Base-by-base conservation (phyloP, 2,329 filamentous ascomycete genomes). In the Orbilia javanica region DNA sequence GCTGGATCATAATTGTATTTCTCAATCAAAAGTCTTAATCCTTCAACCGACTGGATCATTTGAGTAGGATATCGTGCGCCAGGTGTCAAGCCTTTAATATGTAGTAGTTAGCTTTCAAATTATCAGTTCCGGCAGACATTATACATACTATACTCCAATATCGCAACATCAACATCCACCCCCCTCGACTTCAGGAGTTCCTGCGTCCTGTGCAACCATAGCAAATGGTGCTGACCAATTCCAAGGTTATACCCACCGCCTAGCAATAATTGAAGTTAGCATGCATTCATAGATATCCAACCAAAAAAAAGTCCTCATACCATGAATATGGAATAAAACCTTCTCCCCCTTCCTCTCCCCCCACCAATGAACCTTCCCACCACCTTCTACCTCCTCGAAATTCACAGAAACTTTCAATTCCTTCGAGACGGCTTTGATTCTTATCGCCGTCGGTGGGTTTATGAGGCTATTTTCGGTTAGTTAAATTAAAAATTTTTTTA, bases 221-320 rank as follows among this genome's bases (percentile, higher is more conserved):
- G 18, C n/a, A 73, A 20, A 52, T 79, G 74, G 11, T 73, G 67
- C 5, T 57, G 52, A 0, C 67, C 68, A 13, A 73, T 73, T 1
- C 52, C n/a, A 22, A 79, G 46, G 34, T 73, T 73, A 68, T 72
- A 79, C 27, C 74, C 74, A 39, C 74, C 74, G 10, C 72, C 72
- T 76, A 36, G 7, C 5, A 52, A 31, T 15, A 48, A n/a, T n/a
- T n/a, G 11, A 74, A 34, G n/a, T 31, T 52, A 60, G 15, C 11
- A 42, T 20, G 8, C 20, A 20, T 13, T 18, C 31, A 20, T 29
- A 42, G 29, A 46, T 34, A 31, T n/a, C 4, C 52, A 48, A 3
- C 15, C 15, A 6, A 13, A 10, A 22, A 39, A 31, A 22, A n/a
- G 18, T 25, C 4, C 20, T 44, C 63, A 29, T 36, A 73, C 74